These are phyloP conservation scores for Seminavis robusta DNA, from an alignment of 108 stramenopile genomes.

Conservation along the genomic window DNA sequence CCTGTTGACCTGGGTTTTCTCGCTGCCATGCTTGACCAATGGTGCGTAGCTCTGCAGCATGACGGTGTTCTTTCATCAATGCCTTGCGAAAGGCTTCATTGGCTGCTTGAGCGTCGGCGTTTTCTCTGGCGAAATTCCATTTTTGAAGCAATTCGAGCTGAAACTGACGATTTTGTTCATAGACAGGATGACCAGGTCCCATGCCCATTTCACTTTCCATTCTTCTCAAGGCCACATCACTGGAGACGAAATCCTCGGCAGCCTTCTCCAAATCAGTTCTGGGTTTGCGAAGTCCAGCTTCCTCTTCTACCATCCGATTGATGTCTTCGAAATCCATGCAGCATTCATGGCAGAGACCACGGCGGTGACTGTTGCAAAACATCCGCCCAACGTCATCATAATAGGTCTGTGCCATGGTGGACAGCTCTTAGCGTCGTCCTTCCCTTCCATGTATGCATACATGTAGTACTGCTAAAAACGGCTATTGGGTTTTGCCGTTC, in stretches of 20 bases:
- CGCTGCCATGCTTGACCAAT: constrained; percentile 12
- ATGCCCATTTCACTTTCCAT: too few species aligned
- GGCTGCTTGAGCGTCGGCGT: background rate
- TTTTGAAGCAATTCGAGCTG: background rate
- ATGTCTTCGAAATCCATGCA: constrained; percentile 14
- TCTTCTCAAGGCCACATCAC: too few species aligned
- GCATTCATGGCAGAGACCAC: constrained; percentile 31
- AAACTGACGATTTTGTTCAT: background rate
- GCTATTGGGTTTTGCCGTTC: too few species aligned
- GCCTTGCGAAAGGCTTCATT: constrained; percentile 1
- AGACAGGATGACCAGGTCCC: too few species aligned
- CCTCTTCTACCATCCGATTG: constrained; percentile 22
- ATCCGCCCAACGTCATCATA: constrained; percentile 24
- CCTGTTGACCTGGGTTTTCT: constrained; percentile 17
- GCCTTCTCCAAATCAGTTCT: constrained; percentile 16
- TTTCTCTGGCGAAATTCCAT: background rate
- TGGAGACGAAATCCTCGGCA: constrained; percentile 18
- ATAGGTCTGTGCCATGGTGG: background rate
- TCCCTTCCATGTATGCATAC: too few species aligned
- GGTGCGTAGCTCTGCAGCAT: too few species aligned
- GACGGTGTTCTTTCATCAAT: background rate
- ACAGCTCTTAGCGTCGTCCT: constrained; percentile 18
- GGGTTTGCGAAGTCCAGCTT: constrained; percentile 21
- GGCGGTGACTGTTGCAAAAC: constrained; percentile 27
- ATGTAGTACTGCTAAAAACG: too few species aligned